Percentiles rank a stretch among this genome's conserved stretches.
phyloP scores from a whole-genome alignment of 345 rosid genomes.

The Anacardium occidentale region DNA sequence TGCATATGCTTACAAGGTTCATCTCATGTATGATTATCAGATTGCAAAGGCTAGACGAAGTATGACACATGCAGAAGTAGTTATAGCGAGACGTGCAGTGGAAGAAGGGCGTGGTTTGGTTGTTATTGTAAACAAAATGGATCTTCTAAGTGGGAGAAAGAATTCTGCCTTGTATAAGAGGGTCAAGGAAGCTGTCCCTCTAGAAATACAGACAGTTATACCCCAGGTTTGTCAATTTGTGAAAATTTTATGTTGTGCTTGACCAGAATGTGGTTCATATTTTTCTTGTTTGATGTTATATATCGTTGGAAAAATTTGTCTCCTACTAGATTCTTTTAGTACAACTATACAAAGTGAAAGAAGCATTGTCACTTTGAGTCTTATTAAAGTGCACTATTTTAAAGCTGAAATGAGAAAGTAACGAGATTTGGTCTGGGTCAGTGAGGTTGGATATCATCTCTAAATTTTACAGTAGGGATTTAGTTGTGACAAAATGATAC shows the following conservation, averaged over 20 bases:
- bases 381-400: not conserved
- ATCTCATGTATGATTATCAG: slow-evolving; percentile 32
- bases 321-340: not conserved
- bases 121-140: slow-evolving; percentile 92
- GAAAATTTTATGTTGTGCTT: not conserved
- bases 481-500: no score
- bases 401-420: no score
- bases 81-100: slow-evolving; percentile 85
- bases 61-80: slow-evolving; percentile 96
- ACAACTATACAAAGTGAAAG: not conserved
- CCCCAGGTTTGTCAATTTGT: slow-evolving; percentile 64
- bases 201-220: slow-evolving; percentile 86
- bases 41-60: slow-evolving; percentile 69
- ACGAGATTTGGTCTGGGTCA: no score
- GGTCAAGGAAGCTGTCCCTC: slow-evolving; percentile 88
- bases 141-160: slow-evolving; percentile 63
- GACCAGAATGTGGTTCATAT: not conserved
- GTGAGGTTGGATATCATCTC: no score
- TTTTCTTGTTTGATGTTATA: not conserved
- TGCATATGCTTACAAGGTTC: slow-evolving; percentile 6
- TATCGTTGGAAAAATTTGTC: not conserved
- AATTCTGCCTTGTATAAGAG: slow-evolving; percentile 51
- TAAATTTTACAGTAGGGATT: no score
- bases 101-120: slow-evolving; percentile 98
- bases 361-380: not conserved